Evolutionary conservation across 306 rosid genomes (phyloP), one percentile per base, ranked within the genome.

Genomic region (Ziziphus jujuba): DNA sequence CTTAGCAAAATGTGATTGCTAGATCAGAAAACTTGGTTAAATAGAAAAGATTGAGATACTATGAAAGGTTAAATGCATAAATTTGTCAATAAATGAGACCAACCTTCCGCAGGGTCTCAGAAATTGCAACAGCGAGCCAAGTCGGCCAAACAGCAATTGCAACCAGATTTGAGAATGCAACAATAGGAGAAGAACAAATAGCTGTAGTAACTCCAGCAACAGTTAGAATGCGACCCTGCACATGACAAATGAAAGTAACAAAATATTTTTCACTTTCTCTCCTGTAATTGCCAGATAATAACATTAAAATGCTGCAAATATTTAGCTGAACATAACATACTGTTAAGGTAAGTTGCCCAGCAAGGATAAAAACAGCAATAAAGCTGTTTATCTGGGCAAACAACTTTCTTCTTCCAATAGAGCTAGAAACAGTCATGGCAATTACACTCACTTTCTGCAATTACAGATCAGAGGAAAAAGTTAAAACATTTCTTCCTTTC

Each of bases 141-240:
- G 87, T 79, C 49, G 99, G 99, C 95, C 96, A 93, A 67, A 88
- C 76, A 74, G 90, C 89, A 59, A 91, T 72, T 55, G 92, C 89
- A 31, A 82, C 85, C 85, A 90, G 77, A 82, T 87, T 88, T 66
- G 79, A 77, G 75, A 90, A 81, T 70, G 95, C 90, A 79, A 90
- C 82, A 63, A 82, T 70, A 63, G 99, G 99, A 36, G 96, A 59
- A 50, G 97, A 81, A 61, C 97, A 88, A 70, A 90, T 88, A 70
- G 99, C 97, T 40, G 63, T 56, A 72, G 96, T 93, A 44, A 93
- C 90, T 73, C 99, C 99, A 31, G 95, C 95, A 77, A 82, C 61
- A 22, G 96, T 93, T 62, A 90, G 99, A 83, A 90, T 87, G 57
- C 83, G 97, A 31, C 99, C 99, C 99, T 90, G 89, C 67, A 82